Evolutionary conservation across 139 green algal genomes (phyloP), one percentile per base, ranked within the genome.

Genomic region (Coelastrella sp.): DNA sequence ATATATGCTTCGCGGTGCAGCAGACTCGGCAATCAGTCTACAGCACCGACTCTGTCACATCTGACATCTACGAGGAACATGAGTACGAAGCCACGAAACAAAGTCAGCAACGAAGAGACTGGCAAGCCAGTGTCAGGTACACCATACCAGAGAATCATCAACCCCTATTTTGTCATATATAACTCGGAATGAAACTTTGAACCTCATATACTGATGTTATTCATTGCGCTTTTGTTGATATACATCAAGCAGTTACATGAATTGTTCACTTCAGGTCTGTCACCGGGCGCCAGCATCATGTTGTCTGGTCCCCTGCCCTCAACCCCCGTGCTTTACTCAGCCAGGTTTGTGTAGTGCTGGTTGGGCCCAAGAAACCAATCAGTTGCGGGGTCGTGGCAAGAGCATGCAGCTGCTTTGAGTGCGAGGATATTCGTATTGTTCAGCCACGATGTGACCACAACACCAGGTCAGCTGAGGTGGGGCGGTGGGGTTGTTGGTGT

Each of bases 351-450:
- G 62, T 89, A 0, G 75, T 91, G 68, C 68, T 86, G 30, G 60
- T 81, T 34, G 50, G 72, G 45, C 86, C 89, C 1, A 85, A 87
- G 57, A 85, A 89, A 62, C 91, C 92, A 35, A 86, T 90, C 57
- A 90, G 68, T 17, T 84, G 92, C 8, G 92, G 92, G 37, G 89
- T 90, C 3, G 90, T 95, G 9, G 90, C 88, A 0, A 80, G 92
- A 0, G 63, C 88, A 0, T 88, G 86, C 43, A 85, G 80, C 81
- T 91, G 77, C 59, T 95, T 95, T 81, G 92, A 95, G 83, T 90
- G 87, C 45, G 88, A 91, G 51, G 86, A 93, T 62, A 63, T 95
- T 51, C 64, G 89, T 2, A 77, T 95, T 6, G 91, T 95, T 30
- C 34, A 85, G 63, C 86, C 89, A 15, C 69, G 89, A 7, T 90